Conservation (phyloP, 768 basidiomycete species). For the Neoboletus brunneissimus region DNA sequence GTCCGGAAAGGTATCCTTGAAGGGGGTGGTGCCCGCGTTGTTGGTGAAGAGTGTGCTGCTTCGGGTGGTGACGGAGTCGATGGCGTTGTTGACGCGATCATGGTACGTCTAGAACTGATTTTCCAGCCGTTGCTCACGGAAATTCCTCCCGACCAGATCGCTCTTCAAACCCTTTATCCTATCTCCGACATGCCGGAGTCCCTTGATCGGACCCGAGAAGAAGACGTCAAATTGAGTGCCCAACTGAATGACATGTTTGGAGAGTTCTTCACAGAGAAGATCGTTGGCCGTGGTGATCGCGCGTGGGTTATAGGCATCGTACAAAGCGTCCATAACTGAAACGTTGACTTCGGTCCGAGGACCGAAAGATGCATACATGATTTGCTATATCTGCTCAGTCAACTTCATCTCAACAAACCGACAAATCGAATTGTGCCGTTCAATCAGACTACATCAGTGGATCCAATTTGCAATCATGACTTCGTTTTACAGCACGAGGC, state of each 20-base stretch:
- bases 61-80: constrained; percentile 34
- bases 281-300: constrained; percentile 49
- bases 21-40: constrained; percentile 72
- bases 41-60: constrained; percentile 61
- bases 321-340: constrained; percentile 25
- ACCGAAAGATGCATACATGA: not conserved
- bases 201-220: constrained; percentile 46
- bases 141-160: constrained; percentile 42
- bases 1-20: constrained; percentile 79
- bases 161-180: constrained; percentile 57
- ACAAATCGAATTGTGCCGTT: not conserved
- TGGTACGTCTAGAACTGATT: constrained; percentile 42
- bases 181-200: constrained; percentile 57
- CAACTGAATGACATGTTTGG: constrained; percentile 58
- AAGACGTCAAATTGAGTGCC: constrained; percentile 45
- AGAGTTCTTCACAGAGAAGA: constrained; percentile 54
- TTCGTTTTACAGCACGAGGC: not conserved
- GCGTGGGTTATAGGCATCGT: constrained; percentile 64
- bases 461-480: not conserved
- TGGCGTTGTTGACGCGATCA: constrained; percentile 54
- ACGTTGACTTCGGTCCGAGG: not conserved
- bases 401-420: not conserved
- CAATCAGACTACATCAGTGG: too few relatives aligned
- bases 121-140: not conserved
- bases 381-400: not conserved